These are phyloP conservation scores for Aspergillus novofumigatus DNA, from an alignment of 2,329 filamentous ascomycete genomes.

Conservation along the genomic window DNA sequence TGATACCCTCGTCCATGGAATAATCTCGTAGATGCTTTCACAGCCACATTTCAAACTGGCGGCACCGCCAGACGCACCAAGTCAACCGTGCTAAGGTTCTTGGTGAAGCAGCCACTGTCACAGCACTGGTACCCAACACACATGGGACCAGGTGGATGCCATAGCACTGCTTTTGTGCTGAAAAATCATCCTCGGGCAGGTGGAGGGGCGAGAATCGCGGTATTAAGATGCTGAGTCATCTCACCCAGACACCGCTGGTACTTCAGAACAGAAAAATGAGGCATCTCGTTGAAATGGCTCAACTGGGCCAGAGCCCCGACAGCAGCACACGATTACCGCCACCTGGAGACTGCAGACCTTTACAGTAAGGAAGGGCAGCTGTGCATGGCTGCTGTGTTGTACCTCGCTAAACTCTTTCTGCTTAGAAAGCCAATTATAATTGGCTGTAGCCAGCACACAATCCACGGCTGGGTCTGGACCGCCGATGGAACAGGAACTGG, in stretches of 20 bases:
- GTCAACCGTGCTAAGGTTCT: background rate
- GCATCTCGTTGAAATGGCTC: background rate
- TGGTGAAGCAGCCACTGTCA: background rate
- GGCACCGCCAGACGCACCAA: background rate
- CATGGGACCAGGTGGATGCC: too few relatives aligned
- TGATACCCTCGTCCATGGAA: background rate
- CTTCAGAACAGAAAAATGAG: background rate
- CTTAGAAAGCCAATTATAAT: background rate
- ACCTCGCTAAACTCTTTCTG: background rate
- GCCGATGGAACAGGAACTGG: background rate
- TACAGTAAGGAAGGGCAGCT: background rate
- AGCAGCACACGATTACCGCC: background rate
- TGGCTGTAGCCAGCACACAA: background rate
- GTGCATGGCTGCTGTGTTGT: background rate
- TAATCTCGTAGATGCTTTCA: background rate
- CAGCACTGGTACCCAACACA: background rate
- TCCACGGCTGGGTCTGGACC: background rate
- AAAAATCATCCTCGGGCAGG: background rate
- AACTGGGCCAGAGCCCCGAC: background rate
- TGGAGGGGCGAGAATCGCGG: background rate
- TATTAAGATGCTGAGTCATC: background rate
- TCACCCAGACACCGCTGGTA: background rate
- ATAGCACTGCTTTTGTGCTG: background rate
- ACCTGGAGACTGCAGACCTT: background rate
- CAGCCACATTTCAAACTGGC: background rate